A percentile compares a stretch with the other conserved stretches of the same genome.
Conservation (phyloP, 1,284 basidiomycete species). For the Ustilago loliicola region DNA sequence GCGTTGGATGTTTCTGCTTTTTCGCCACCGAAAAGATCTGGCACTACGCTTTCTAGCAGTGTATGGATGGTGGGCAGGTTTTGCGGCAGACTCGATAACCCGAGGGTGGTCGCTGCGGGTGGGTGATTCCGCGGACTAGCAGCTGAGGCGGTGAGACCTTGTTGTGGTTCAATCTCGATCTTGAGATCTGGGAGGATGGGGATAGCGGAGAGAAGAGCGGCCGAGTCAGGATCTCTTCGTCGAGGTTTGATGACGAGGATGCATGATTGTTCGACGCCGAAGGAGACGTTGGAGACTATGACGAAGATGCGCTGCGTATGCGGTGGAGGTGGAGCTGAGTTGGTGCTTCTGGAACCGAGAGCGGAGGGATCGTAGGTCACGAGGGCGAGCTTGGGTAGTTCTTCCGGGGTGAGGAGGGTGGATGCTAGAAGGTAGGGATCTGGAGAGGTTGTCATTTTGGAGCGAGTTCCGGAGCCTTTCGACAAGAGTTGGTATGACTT, state of each 20-base stretch:
- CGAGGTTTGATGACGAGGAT: slow-evolving; percentile 49
- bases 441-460: slow-evolving; percentile 21
- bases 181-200: slow-evolving; percentile 47
- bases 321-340: not conserved
- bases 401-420: slow-evolving; percentile 42
- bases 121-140: slow-evolving; percentile 25
- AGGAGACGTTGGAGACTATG: slow-evolving; percentile 48
- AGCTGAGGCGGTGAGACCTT: slow-evolving; percentile 28
- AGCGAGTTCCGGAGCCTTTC: too few relatives aligned
- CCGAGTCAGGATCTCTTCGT: slow-evolving; percentile 29
- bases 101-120: slow-evolving; percentile 23
- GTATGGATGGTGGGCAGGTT: slow-evolving; percentile 33
- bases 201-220: slow-evolving; percentile 30
- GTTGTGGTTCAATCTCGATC: slow-evolving; percentile 40
- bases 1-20: slow-evolving; percentile 21
- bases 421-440: slow-evolving; percentile 53
- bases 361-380: slow-evolving; percentile 31
- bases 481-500: not conserved
- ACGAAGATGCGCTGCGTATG: slow-evolving; percentile 49
- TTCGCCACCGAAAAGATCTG: slow-evolving; percentile 14
- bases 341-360: not conserved
- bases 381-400: slow-evolving; percentile 54
- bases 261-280: slow-evolving; percentile 42
- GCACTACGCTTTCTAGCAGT: slow-evolving; percentile 32
- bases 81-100: slow-evolving; percentile 28